Base-by-base conservation (phyloP, 108 stramenopile species). In the Nitzschia inconspicua region DNA sequence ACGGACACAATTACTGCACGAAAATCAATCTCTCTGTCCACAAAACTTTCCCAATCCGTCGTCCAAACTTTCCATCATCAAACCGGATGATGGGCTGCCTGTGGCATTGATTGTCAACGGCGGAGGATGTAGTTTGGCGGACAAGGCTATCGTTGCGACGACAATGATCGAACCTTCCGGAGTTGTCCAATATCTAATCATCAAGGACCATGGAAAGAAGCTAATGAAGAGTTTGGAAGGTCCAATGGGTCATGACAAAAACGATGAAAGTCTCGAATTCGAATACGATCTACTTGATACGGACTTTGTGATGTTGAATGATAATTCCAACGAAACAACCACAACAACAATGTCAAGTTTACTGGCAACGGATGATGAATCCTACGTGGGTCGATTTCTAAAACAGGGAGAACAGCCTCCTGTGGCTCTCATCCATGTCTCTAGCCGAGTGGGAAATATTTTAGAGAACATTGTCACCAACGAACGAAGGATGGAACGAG, bases 41-140 rank as follows among this genome's bases (percentile, higher is more conserved):
- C 37, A 23, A 8, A 31, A 8, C 34, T 20, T 19, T 0, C 14
- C 28, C 18, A 35, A 49, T 16, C 58, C 65, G 13, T 23, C 52
- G 25, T 23, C 42, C 9, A 65, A 41, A 16, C 42, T 72, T 14
- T 35, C 49, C 4, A 60, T 76, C 27, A 35, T 44, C 16, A n/a
- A 16, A 10, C 75, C 79, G 10, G 24, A 11, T 9, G 79, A 80
- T 65, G 70, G 71, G 13, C 37, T 72, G 6, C 79, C 79, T 26
- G 73, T 82, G 0, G 80, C 80, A 4, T 37, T 82, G 7, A 28
- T 77, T 32, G 76, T 54, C 22, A 47, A 62, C 22, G 13, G 31
- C n/a, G 76, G 76, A 28, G 73, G 76, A 24, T 82, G 80, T 47
- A 61, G 67, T 19, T 51, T 67, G 11, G 39, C 67, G 40, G 76